Base-by-base conservation (phyloP, 2,329 filamentous ascomycete species). In the Diaporthe longicolla region DNA sequence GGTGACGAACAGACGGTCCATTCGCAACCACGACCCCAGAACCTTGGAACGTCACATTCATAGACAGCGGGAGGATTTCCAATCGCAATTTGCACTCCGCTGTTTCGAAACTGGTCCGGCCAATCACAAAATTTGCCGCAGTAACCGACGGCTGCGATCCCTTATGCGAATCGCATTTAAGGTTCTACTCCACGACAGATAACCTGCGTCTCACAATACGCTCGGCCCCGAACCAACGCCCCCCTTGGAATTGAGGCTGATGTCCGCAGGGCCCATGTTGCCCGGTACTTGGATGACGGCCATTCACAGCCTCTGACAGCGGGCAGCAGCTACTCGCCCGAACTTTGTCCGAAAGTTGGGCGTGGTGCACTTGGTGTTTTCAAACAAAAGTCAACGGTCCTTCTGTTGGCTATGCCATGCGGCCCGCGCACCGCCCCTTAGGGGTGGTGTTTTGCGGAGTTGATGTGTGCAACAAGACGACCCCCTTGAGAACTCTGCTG, bases 161-260 rank as follows among this genome's bases (percentile, higher is more conserved):
- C 32, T 52, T 66, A 66, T 52, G 63, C 63, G 54, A 26, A 52
- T 66, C 45, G 54, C 13, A 66, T 37, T 66, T 66, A 66, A 66
- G 45, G 63, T 66, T 52, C 52, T 52, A 54, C 45, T 66, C 29
- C n/a, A 66, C 45, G 45, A 52, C 63, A 66, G 29, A 24, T 54
- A 66, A 52, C 45, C 45, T 66, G 32, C 45, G 63, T 66, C 63
- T 66, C 63, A 52, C 45, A 66, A 37, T 52, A 66, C 63, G 63
- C 63, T 66, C 45, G 63, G 63, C 63, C 63, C 45, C 63, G 19
- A 66, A 52, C 29, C 63, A 52, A 52, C 45, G 32, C 45, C 32
- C 15, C 63, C 15, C 37, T 6, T n/a, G n/a, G 45, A 11, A 21
- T 26, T 50, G 29, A 13, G 40, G 63, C 63, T 45, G 63, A 66